Evolutionary conservation across 1,284 basidiomycete species (phyloP).

Genomic region (Taiwanofungus camphoratus): DNA sequence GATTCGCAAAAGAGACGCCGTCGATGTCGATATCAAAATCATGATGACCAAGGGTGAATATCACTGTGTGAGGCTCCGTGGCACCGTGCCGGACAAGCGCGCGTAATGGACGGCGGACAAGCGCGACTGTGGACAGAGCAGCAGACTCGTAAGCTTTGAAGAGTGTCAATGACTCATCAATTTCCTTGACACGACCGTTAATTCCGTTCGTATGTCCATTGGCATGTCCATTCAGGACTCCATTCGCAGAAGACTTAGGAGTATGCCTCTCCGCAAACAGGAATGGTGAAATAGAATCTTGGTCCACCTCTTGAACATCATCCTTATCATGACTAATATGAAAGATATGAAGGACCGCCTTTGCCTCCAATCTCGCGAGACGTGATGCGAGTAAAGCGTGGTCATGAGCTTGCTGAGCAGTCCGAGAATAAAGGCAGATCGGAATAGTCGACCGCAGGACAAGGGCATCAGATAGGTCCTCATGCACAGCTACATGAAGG

Average conservation of each 20-base stretch:
- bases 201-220: conserved; percentile 27
- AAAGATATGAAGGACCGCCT: conserved; percentile 80
- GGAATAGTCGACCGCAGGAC: conserved; percentile 52
- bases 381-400: conserved; percentile 68
- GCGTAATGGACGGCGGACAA: conserved; percentile 56
- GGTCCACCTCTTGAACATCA: conserved; percentile 45
- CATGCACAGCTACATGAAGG: conserved; percentile 48
- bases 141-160: conserved; percentile 60
- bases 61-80: conserved; percentile 53
- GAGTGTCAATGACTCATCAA: conserved; percentile 28
- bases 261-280: conserved; percentile 39
- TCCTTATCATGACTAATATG: conserved; percentile 32
- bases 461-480: conserved; percentile 55
- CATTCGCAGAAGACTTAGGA: conserved; percentile 25
- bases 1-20: conserved; percentile 59
- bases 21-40: conserved; percentile 41
- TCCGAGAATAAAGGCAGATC: conserved; percentile 59
- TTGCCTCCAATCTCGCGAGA: conserved; percentile 53
- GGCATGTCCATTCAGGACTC: conserved; percentile 25
- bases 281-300: conserved; percentile 54
- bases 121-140: conserved; percentile 54
- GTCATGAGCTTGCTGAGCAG: conserved; percentile 65
- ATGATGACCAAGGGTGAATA: conserved; percentile 69
- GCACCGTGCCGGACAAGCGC: conserved; percentile 44
- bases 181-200: conserved; percentile 22